These are phyloP conservation scores for Aspergillus pseudoviridinutans DNA, from an alignment of 2,329 filamentous ascomycete species.

Conservation along the genomic window DNA sequence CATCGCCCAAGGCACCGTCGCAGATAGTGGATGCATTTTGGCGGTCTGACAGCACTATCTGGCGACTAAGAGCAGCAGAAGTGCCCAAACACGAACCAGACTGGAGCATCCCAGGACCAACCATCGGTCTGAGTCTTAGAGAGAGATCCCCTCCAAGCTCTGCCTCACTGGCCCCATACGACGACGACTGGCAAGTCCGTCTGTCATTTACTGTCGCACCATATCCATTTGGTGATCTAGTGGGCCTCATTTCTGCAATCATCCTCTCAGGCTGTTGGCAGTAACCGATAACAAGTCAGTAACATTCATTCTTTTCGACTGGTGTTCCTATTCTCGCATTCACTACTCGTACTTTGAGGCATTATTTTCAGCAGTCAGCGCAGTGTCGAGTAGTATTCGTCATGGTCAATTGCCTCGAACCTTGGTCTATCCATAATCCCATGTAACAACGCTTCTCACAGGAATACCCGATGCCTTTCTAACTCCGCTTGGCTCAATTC, in stretches of 20 bases:
- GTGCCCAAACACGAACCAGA: conserved; percentile 24
- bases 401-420: neutral
- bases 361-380: neutral
- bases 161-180: neutral
- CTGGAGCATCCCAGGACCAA: neutral
- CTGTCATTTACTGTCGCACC: neutral
- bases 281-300: neutral
- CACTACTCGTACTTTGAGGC: neutral
- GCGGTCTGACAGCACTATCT: conserved; percentile 20
- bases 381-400: no score
- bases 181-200: neutral
- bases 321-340: neutral
- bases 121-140: conserved; percentile 3
- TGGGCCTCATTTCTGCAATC: neutral
- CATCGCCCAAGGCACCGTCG: conserved; percentile 9
- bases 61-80: conserved; percentile 24
- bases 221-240: neutral
- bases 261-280: neutral
- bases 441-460: neutral
- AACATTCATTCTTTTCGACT: neutral
- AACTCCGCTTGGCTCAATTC: conserved; percentile 10
- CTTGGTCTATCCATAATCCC: neutral
- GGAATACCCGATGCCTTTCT: conserved; percentile 11
- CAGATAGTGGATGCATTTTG: conserved; percentile 14
- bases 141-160: neutral